phyloP scores from a whole-genome alignment of 106 monocot species.

The Dactylorhiza incarnata region DNA sequence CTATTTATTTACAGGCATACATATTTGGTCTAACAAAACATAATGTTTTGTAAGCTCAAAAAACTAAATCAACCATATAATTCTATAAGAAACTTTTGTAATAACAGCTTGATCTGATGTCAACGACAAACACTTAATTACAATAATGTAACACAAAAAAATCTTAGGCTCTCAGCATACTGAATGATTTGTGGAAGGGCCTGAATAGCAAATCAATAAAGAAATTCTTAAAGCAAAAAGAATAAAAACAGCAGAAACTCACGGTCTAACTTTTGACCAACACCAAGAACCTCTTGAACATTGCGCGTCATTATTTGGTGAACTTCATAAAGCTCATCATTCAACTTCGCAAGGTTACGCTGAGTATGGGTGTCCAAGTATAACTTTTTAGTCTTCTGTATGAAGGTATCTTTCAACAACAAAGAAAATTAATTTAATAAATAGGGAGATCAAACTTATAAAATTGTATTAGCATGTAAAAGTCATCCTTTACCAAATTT shows the following conservation, averaged over 20 bases:
- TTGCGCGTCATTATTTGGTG: slow-evolving; percentile 99
- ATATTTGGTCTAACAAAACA: no score
- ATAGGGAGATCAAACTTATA: not conserved
- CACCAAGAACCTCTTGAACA: slow-evolving; percentile 98
- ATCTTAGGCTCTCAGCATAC: no score
- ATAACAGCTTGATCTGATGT: no score
- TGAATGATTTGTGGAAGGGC: no score
- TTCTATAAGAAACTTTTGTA: no score
- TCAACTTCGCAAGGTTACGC: slow-evolving; percentile 87
- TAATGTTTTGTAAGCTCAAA: no score
- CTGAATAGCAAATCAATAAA: slow-evolving; percentile 1
- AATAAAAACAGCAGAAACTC: slow-evolving; percentile 23
- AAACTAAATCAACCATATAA: no score
- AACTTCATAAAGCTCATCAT: slow-evolving; percentile 97
- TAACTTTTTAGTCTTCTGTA: slow-evolving; percentile 96
- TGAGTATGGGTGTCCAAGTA: slow-evolving; percentile 92
- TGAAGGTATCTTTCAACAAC: slow-evolving; percentile 71
- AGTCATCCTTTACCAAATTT: slow-evolving; percentile 69
- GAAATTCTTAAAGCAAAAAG: not conserved
- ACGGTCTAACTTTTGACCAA: slow-evolving; percentile 97
- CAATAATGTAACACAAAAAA: no score
- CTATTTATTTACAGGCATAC: no score
- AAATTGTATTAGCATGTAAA: not conserved
- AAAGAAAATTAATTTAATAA: not conserved
- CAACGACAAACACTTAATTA: no score